Conservation (phyloP, 1,284 basidiomycete genomes). For the Ustilago xerochloae region DNA sequence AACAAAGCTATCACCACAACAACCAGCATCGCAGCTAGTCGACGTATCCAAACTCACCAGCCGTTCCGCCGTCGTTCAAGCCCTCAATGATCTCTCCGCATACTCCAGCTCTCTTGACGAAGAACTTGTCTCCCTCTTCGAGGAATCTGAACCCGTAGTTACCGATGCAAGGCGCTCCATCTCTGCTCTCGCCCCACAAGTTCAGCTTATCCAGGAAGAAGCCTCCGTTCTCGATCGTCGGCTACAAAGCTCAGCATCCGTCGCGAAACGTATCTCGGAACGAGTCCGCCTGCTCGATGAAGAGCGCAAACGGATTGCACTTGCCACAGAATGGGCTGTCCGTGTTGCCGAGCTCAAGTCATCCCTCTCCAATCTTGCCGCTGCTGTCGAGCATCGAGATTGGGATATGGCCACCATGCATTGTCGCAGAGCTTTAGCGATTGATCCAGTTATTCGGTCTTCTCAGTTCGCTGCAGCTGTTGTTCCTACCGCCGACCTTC, state of each 20-base stretch:
- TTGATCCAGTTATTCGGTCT: conserved; percentile 80
- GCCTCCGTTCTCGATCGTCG: conserved; percentile 74
- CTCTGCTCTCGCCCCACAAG: conserved; percentile 75
- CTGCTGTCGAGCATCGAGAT: conserved; percentile 83
- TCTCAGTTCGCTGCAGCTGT: conserved; percentile 87
- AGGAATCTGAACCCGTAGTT: conserved; percentile 69
- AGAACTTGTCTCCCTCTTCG: conserved; percentile 79
- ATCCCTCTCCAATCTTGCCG: conserved; percentile 80
- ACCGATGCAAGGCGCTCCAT: conserved; percentile 34
- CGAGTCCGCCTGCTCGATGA: conserved; percentile 87
- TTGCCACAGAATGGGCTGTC: conserved; percentile 83
- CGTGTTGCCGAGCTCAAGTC: conserved; percentile 92
- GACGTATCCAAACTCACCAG: conserved; percentile 46
- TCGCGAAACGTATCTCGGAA: conserved; percentile 88
- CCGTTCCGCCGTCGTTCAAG: conserved; percentile 54
- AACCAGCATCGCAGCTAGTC: conserved; percentile 7
- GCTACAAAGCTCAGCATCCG: conserved; percentile 79
- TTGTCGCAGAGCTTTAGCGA: conserved; percentile 86
- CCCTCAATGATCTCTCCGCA: conserved; percentile 75
- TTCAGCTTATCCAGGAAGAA: conserved; percentile 76
- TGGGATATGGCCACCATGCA: conserved; percentile 94
- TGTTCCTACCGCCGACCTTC: conserved; percentile 88
- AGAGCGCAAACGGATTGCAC: conserved; percentile 86
- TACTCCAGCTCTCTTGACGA: conserved; percentile 81
- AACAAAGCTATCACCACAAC: not conserved